Evolutionary conservation across 164 flowering plant species (phyloP), one percentile per base, ranked within the genome.

Genomic region (Amborella trichopoda): DNA sequence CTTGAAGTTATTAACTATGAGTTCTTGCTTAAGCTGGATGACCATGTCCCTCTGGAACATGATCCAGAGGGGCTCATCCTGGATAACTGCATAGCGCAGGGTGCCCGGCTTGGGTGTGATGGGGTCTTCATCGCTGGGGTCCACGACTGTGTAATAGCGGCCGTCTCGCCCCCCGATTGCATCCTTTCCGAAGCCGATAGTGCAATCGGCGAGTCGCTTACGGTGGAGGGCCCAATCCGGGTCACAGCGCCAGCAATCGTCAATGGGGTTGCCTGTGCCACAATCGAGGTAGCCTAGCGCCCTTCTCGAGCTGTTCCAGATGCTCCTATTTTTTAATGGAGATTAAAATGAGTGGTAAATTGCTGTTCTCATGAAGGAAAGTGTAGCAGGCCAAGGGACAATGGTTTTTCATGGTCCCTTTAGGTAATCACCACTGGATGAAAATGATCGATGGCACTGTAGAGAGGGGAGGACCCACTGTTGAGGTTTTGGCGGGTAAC

Each of bases 181-280:
- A 23, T 72, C 77, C 56, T 82, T 77, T 2, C 87, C 87, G 16
- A 80, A 83, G 5, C 93, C 93, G 46, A 83, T 75, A 55, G 69
- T 74, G 45, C 93, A 83, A 46, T 83, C 70, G 1, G 93, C 87
- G 0, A 83, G 80, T 28, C 71, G 67, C 61, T 78, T 69, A 6
- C 93, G 61, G 49, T 59, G 49, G 23, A 54, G 52, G 5, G 58
- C 58, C 87, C 84, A 83, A 10, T 54, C 46, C 19, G 57, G 64
- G 60, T 83, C 78, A 49, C 87, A 80, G 1, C 93, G 71, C 93
- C 93, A 83, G 56, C 93, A 83, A 48, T 80, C 82, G 30, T 83
- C 93, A 6, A 83, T 73, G 0, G 93, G 84, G 34, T 83, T 83
- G 1, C 87, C 86, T 19, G 25, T 30, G 16, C 33, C 14, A 16